Evolutionary conservation across 305 asterid species (phyloP).

Genomic region (Fraxinus nigra): DNA sequence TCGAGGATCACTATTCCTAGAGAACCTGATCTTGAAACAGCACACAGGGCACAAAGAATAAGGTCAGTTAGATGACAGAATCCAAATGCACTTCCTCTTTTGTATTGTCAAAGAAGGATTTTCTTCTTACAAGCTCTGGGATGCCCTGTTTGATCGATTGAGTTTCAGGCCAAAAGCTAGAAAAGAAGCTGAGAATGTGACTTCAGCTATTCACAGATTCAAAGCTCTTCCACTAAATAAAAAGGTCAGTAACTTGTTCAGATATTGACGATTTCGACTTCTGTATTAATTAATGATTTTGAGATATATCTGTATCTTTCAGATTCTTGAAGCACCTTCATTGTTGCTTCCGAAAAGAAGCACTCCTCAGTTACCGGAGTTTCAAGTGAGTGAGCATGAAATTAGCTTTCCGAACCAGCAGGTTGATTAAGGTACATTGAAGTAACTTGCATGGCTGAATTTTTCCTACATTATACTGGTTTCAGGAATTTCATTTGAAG

Average conservation of each 20-base stretch:
- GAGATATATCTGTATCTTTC: constrained; percentile 25
- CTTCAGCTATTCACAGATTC: constrained; percentile 57
- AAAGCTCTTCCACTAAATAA: constrained; percentile 88
- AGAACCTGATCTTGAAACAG: constrained; percentile 83
- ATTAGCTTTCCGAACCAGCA: not conserved
- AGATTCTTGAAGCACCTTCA: constrained; percentile 84
- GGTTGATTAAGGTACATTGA: not conserved
- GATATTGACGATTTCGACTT: not conserved
- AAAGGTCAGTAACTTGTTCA: constrained; percentile 53
- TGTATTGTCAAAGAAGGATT: not conserved
- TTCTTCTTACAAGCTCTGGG: constrained; percentile 4
- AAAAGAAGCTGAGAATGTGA: constrained; percentile 46
- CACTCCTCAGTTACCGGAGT: constrained; percentile 40
- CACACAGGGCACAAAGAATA: constrained; percentile 68
- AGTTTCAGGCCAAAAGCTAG: constrained; percentile 55
- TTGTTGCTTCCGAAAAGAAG: constrained; percentile 61
- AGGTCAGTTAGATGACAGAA: constrained; percentile 39
- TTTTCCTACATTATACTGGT: not conserved
- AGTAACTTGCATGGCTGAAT: not conserved
- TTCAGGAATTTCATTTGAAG: not conserved
- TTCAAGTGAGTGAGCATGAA: constrained; percentile 31
- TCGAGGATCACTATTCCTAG: constrained; percentile 73
- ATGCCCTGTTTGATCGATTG: constrained; percentile 23
- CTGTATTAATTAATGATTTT: constrained; percentile 21
- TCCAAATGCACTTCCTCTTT: constrained; percentile 6